Evolutionary conservation across 768 basidiomycete species (phyloP).

Genomic region (Hebeloma cylindrosporum): DNA sequence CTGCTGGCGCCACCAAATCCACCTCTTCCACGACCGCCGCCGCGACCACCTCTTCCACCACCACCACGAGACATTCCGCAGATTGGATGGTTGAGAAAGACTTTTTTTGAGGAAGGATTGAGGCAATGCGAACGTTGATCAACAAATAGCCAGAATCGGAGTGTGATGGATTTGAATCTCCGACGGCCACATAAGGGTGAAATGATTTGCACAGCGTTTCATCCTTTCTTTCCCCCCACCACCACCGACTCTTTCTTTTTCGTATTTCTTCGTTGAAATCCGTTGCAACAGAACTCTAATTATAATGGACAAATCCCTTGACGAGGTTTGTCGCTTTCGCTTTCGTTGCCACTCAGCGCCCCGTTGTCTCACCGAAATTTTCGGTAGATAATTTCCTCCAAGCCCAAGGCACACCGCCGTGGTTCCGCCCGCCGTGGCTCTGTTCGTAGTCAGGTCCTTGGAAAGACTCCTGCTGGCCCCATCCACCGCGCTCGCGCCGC

Average conservation of each 20-base stretch:
- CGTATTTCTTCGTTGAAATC: constrained; percentile 13
- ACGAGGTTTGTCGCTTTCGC: constrained; percentile 56
- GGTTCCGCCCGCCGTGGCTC: constrained; percentile 31
- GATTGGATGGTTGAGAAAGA: too few species aligned
- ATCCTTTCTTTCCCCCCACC: constrained; percentile 36
- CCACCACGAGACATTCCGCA: constrained; percentile 41
- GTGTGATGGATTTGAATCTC: constrained; percentile 37
- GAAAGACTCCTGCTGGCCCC: constrained; percentile 48
- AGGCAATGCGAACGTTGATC: constrained; percentile 11
- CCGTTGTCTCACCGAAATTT: constrained; percentile 23
- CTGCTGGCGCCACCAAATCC: constrained; percentile 52
- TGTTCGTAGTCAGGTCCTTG: constrained; percentile 62
- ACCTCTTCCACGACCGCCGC: constrained; percentile 54
- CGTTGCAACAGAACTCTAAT: constrained; percentile 4
- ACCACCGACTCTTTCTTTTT: constrained; percentile 25
- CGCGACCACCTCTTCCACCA: constrained; percentile 36
- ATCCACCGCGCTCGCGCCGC: constrained; percentile 51
- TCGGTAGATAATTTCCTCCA: constrained; percentile 64
- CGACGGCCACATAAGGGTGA: constrained; percentile 30
- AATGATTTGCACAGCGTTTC: constrained; percentile 24
- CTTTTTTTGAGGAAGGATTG: constrained; percentile 2
- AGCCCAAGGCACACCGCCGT: constrained; percentile 52
- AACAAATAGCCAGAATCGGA: constrained; percentile 22
- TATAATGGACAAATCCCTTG: constrained; percentile 81
- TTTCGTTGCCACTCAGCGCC: constrained; percentile 23